Conservation (phyloP, 768 basidiomycete genomes). For the Infundibulicybe gibba region DNA sequence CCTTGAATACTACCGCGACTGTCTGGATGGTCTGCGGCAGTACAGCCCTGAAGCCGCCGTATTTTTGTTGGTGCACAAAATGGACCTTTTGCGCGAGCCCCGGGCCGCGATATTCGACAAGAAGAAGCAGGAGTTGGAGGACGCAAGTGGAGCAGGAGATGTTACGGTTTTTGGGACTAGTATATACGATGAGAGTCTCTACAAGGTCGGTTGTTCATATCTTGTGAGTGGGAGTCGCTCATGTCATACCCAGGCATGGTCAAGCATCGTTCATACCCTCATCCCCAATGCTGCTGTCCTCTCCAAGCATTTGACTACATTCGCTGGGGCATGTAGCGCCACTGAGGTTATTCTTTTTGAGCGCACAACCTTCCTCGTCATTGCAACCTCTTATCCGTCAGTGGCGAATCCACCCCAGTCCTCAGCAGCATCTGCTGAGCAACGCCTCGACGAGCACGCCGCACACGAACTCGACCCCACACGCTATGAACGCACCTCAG, state of each 20-base stretch:
- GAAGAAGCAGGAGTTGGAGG: constrained; percentile 70
- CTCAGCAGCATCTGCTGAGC: constrained; percentile 21
- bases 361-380: constrained; percentile 96
- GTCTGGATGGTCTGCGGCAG: constrained; percentile 76
- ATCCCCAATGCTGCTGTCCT: constrained; percentile 94
- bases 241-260: constrained; percentile 77
- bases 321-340: constrained; percentile 84
- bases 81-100: constrained; percentile 84
- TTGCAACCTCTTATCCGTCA: constrained; percentile 68
- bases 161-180: constrained; percentile 88
- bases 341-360: constrained; percentile 96
- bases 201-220: constrained; percentile 58
- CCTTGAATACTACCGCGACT: constrained; percentile 88
- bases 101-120: constrained; percentile 58
- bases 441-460: constrained; percentile 20
- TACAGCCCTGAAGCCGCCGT: constrained; percentile 81
- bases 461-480: constrained; percentile 56
- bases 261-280: constrained; percentile 92
- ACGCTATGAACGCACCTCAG: constrained; percentile 84
- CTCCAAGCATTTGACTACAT: constrained; percentile 79
- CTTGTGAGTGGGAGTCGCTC: constrained; percentile 2
- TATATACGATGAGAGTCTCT: constrained; percentile 96
- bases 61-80: constrained; percentile 94
- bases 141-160: constrained; percentile 54
- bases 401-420: too few relatives aligned